These are phyloP conservation scores for Calonectria leucothoes DNA, from an alignment of 2,329 filamentous ascomycete species.

Conservation along the genomic window DNA sequence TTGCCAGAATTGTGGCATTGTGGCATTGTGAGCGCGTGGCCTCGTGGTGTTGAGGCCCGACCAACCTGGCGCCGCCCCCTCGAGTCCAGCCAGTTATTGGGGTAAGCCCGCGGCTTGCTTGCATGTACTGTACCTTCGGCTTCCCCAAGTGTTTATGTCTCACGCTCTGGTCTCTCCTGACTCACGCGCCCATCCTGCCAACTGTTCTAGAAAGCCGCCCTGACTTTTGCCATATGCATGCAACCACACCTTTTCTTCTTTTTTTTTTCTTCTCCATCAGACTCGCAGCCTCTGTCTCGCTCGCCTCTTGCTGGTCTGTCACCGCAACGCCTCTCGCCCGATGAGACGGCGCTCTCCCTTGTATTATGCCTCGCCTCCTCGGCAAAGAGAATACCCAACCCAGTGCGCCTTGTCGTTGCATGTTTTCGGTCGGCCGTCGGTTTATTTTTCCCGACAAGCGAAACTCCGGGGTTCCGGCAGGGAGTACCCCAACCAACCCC, in stretches of 20 bases:
- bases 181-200: background rate
- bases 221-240: background rate
- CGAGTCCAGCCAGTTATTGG: background rate
- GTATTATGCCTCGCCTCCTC: background rate
- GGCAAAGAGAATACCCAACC: constrained; percentile 1
- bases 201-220: background rate
- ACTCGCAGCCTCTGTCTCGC: background rate
- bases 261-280: background rate
- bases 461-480: background rate
- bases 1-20: too few species aligned
- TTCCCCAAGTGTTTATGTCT: background rate
- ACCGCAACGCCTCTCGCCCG: background rate
- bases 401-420: background rate
- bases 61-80: background rate
- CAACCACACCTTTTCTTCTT: background rate
- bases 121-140: background rate
- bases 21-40: too few species aligned
- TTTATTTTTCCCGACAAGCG: background rate
- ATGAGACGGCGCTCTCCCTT: background rate
- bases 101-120: background rate
- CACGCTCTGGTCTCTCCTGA: background rate
- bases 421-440: background rate
- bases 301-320: background rate
- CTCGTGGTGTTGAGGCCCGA: background rate
- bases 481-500: constrained; percentile 4